phyloP scores from a whole-genome alignment of 2,329 filamentous ascomycete genomes.

The Fusarium praegraminearum region DNA sequence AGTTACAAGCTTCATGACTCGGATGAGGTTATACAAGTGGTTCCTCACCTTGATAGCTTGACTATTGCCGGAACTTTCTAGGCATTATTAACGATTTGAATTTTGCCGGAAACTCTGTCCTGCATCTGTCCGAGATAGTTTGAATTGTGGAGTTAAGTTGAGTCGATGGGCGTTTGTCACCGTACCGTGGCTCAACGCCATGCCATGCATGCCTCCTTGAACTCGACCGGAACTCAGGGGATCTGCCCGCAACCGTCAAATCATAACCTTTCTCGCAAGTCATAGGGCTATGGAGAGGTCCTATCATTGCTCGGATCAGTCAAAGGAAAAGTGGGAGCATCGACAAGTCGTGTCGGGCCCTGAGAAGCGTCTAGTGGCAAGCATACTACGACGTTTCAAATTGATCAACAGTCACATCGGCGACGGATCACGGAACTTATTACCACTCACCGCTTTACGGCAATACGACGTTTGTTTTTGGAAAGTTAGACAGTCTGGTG shows the following conservation, averaged over 20 bases:
- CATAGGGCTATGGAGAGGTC: conserved; percentile 6
- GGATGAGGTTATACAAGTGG: neutral
- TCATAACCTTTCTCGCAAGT: neutral
- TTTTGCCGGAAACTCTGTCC: conserved; percentile 16
- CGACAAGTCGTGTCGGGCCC: conserved; percentile 10
- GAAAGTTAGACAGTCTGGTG: neutral
- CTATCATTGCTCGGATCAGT: conserved; percentile 4
- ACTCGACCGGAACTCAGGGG: conserved; percentile 11
- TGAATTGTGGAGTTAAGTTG: conserved; percentile 12
- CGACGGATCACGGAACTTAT: conserved; percentile 26
- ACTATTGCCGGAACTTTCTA: neutral
- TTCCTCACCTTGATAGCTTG: conserved; percentile 1
- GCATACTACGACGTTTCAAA: conserved; percentile 15
- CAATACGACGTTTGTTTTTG: conserved; percentile 28
- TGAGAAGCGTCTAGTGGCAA: conserved; percentile 16
- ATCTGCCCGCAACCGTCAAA: conserved; percentile 1
- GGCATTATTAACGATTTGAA: neutral
- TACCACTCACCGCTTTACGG: conserved; percentile 30
- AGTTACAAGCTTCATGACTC: conserved; percentile 6
- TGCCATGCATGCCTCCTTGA: neutral
- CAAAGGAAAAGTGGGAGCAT: conserved; percentile 1
- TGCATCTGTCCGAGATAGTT: conserved; percentile 12
- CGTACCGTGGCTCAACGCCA: neutral
- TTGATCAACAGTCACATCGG: conserved; percentile 29
- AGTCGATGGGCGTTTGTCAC: conserved; percentile 2